phyloP scores from a whole-genome alignment of 192 early-diverging fungal species.

The Linnemannia schmuckeri region DNA sequence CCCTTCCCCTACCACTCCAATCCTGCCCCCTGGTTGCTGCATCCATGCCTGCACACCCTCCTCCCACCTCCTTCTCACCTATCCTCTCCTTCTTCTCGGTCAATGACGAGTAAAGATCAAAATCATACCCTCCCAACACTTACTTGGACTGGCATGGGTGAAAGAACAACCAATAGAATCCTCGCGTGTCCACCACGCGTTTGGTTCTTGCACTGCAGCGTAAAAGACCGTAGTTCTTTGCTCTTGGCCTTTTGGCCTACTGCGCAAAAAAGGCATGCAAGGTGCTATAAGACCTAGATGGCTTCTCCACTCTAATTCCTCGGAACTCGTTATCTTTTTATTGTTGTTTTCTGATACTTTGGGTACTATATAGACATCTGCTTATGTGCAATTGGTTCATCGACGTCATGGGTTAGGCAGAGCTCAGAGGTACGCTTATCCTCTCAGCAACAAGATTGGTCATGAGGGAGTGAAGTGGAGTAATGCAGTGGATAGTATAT shows the following conservation, averaged over 20 bases:
- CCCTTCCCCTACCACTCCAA: neutral
- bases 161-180: neutral
- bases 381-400: too few relatives aligned
- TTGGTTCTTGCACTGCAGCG: neutral
- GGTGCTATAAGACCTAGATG: neutral
- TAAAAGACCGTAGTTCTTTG: neutral
- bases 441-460: too few relatives aligned
- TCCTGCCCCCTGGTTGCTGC: neutral
- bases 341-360: too few relatives aligned
- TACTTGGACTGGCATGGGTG: neutral
- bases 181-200: neutral
- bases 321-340: too few relatives aligned
- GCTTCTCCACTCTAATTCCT: neutral
- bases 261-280: neutral
- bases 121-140: neutral
- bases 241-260: neutral
- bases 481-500: too few relatives aligned
- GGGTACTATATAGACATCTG: too few relatives aligned
- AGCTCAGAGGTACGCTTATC: too few relatives aligned
- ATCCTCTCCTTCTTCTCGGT: neutral
- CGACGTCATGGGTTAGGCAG: too few relatives aligned
- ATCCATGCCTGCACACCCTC: neutral
- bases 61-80: neutral
- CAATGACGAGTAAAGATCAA: neutral
- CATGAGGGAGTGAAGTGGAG: too few relatives aligned